Base-by-base conservation (phyloP, 352 stramenopile genomes). In the Plasmopara viticola region DNA sequence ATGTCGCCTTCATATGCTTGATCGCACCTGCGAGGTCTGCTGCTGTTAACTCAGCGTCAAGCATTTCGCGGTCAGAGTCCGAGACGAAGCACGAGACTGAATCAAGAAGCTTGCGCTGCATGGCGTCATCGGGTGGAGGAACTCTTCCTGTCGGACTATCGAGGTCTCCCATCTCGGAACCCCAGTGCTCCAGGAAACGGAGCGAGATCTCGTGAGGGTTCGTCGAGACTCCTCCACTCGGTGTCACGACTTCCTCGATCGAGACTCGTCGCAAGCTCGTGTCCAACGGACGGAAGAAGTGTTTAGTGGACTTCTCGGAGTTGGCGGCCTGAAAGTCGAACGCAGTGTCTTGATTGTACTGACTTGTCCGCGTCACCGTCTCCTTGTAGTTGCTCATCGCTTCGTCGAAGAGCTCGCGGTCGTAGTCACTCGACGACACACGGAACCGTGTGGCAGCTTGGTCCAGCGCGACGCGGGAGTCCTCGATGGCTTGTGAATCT, bases 301-400 rank as follows among this genome's bases (percentile, higher is more conserved):
- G 9, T 6, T 41, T 44, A 1, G 39, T 44, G 10, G 39, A 44
- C 10, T 29, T 25, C 1, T 44, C 39, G n/a, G 39, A 25, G 12
- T 44, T 44, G 6, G 39, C 39, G 6, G 39, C 39, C 28, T 44
- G 17, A 2, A 44, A 44, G 39, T 44, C 39, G 17, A 44, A 18
- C 14, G n/a, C 37, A 41, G 33, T 38, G 5, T 14, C 33, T 41
- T 41, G 37, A 5, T 17, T 33, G 15, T 33, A 46, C 9, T 33
- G 20, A 4, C 39, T 44, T 9, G 35, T 40, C 39, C 39, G 29
- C 39, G 39, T 44, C 13, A 44, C 41, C 41, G 41, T 46, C 41
- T 46, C 41, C 39, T 46, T 33, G 41, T 46, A 33, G 9, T 33
- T 15, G 4, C 17, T 15, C 41, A 46, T 31, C 2, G 41, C 41